phyloP scores from a whole-genome alignment of 2,329 filamentous ascomycete genomes.

The Xylariales sp. region DNA sequence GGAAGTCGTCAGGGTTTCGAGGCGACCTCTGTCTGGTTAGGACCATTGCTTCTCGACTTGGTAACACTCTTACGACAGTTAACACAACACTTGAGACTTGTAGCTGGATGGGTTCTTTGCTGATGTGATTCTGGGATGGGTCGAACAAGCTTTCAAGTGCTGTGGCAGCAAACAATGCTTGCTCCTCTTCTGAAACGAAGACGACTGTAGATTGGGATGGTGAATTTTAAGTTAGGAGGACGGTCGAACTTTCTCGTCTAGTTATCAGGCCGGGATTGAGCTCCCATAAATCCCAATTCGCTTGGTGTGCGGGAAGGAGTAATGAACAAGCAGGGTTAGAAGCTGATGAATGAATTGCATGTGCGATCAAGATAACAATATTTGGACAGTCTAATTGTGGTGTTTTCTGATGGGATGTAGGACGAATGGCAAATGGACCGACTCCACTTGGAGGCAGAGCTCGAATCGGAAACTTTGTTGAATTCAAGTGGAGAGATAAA shows the following conservation, averaged over 20 bases:
- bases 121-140: conserved; percentile 10
- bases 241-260: not conserved
- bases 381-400: not conserved
- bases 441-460: too few relatives aligned
- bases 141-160: conserved; percentile 17
- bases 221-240: not conserved
- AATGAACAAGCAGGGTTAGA: conserved; percentile 1
- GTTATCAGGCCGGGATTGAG: not conserved
- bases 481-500: too few relatives aligned
- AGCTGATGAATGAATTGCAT: conserved; percentile 1
- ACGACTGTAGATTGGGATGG: not conserved
- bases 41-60: conserved; percentile 43
- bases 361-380: not conserved
- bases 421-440: too few relatives aligned
- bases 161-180: conserved; percentile 13
- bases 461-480: too few relatives aligned
- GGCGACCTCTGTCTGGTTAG: conserved; percentile 44
- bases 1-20: conserved; percentile 70
- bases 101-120: conserved; percentile 13
- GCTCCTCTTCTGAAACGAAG: not conserved
- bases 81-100: conserved; percentile 30
- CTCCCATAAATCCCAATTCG: not conserved
- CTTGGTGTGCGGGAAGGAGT: not conserved
- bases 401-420: not conserved
- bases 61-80: conserved; percentile 40